These are phyloP conservation scores for Fusarium graminum DNA, from an alignment of 2,329 filamentous ascomycete genomes.

Conservation along the genomic window DNA sequence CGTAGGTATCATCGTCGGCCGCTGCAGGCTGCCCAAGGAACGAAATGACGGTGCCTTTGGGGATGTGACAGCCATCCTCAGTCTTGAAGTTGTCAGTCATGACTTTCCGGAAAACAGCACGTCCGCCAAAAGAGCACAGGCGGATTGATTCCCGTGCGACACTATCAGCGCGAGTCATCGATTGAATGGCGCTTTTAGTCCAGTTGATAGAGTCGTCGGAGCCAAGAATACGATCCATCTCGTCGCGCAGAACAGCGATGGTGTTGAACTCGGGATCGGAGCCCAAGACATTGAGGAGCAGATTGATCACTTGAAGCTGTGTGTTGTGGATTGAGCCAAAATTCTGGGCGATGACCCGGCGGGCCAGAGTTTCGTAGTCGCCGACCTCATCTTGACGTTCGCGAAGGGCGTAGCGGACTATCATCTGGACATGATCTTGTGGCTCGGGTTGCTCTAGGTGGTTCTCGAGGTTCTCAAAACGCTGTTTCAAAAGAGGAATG, in stretches of 20 bases:
- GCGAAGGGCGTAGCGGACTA: constrained; percentile 56
- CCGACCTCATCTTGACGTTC: constrained; percentile 56
- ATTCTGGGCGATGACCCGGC: constrained; percentile 52
- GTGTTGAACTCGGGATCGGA: constrained; percentile 56
- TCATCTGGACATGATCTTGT: constrained; percentile 58
- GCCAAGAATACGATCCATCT: constrained; percentile 52
- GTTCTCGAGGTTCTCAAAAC: constrained; percentile 20
- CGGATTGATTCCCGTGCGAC: constrained; percentile 60
- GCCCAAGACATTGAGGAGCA: constrained; percentile 55
- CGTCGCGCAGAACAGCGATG: constrained; percentile 54
- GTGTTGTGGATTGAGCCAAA: constrained; percentile 59
- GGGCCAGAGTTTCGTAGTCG: constrained; percentile 48
- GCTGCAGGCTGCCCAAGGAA: constrained; percentile 52
- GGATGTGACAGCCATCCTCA: constrained; percentile 51
- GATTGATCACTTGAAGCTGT: constrained; percentile 56
- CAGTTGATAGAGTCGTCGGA: constrained; percentile 49
- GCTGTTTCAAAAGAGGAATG: constrained; percentile 41
- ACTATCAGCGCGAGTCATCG: constrained; percentile 58
- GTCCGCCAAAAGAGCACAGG: constrained; percentile 50
- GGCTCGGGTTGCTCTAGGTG: constrained; percentile 45
- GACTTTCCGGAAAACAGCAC: constrained; percentile 50
- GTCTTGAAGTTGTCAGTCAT: constrained; percentile 50
- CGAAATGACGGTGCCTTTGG: constrained; percentile 52
- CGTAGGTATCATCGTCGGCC: constrained; percentile 50
- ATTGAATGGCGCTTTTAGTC: constrained; percentile 56